Evolutionary conservation across 768 basidiomycete genomes (phyloP).

Genomic region (Tylopilus subfusipes): DNA sequence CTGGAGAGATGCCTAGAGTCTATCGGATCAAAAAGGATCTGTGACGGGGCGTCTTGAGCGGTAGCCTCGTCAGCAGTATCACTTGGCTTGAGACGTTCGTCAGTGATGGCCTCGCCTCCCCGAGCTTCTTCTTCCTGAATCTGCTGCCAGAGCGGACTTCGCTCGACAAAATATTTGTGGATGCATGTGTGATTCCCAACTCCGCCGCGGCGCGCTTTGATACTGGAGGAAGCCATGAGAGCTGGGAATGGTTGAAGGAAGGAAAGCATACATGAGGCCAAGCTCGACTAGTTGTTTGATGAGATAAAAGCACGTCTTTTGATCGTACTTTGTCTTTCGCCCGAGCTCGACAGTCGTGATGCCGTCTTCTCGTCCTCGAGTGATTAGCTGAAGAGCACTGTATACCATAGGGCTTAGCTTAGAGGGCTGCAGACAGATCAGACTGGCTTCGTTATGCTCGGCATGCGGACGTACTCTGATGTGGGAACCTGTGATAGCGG

Average conservation of each 20-base stretch:
- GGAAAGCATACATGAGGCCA: conserved; percentile 58
- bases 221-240: conserved; percentile 35
- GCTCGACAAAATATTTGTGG: conserved; percentile 81
- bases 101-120: conserved; percentile 25
- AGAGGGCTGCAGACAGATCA: conserved; percentile 48
- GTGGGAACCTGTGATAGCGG: conserved; percentile 82
- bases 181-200: conserved; percentile 75
- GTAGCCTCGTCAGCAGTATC: conserved; percentile 22
- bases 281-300: conserved; percentile 72
- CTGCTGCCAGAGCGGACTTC: conserved; percentile 69
- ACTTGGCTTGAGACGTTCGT: conserved; percentile 7
- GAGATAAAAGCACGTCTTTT: conserved; percentile 87
- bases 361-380: conserved; percentile 75
- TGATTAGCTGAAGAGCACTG: conserved; percentile 76
- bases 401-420: conserved; percentile 86
- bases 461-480: conserved; percentile 53
- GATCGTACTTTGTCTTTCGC: conserved; percentile 76
- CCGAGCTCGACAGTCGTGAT: conserved; percentile 77
- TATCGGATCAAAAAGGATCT: conserved; percentile 64
- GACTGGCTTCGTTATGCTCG: not conserved
- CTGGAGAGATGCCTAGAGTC: conserved; percentile 77
- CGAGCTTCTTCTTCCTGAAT: conserved; percentile 62
- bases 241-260: not conserved
- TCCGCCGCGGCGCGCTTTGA: conserved; percentile 75
- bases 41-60: conserved; percentile 17